Percentiles rank a stretch among this genome's conserved stretches.
phyloP scores from a whole-genome alignment of 192 early-diverging fungal species.

The Coemansia javaensis region DNA sequence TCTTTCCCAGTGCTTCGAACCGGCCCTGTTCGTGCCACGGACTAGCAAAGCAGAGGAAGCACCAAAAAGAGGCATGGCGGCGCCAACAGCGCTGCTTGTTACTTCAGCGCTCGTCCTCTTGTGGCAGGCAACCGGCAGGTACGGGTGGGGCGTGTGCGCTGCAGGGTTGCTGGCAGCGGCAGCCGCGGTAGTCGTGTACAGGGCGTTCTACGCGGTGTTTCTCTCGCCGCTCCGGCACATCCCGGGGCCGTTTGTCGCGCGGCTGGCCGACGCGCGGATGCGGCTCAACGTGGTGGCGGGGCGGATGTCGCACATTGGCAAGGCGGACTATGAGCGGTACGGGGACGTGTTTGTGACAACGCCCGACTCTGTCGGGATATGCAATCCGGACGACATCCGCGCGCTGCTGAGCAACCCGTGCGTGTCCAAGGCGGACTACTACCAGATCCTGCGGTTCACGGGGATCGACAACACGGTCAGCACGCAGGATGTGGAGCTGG shows the following conservation, averaged over 20 bases:
- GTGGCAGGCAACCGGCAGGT: too few relatives aligned
- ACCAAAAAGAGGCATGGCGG: too few relatives aligned
- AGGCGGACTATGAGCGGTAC: conserved; percentile 17
- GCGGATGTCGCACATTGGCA: conserved; percentile 18
- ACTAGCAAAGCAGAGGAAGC: too few relatives aligned
- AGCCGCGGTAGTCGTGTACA: neutral
- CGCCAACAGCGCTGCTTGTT: too few relatives aligned
- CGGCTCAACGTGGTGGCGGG: conserved; percentile 9
- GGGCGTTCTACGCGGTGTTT: conserved; percentile 9
- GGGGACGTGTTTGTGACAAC: conserved; percentile 28
- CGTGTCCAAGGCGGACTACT: conserved; percentile 25
- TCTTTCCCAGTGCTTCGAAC: too few relatives aligned
- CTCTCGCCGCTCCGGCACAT: conserved; percentile 29
- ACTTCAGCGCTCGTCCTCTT: too few relatives aligned
- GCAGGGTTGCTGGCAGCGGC: neutral
- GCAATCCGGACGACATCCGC: conserved; percentile 32
- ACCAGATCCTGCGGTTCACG: conserved; percentile 33
- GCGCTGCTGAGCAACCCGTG: conserved; percentile 11
- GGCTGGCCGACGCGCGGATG: conserved; percentile 14
- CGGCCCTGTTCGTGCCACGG: too few relatives aligned
- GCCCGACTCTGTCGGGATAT: conserved; percentile 18
- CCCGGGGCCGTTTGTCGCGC: conserved; percentile 22
- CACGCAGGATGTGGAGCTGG: conserved; percentile 29
- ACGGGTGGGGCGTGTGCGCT: too few relatives aligned
- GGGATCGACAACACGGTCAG: conserved; percentile 42